phyloP scores from a whole-genome alignment of 495 filamentous ascomycete genomes.

The Aspergillus egyptiacus region DNA sequence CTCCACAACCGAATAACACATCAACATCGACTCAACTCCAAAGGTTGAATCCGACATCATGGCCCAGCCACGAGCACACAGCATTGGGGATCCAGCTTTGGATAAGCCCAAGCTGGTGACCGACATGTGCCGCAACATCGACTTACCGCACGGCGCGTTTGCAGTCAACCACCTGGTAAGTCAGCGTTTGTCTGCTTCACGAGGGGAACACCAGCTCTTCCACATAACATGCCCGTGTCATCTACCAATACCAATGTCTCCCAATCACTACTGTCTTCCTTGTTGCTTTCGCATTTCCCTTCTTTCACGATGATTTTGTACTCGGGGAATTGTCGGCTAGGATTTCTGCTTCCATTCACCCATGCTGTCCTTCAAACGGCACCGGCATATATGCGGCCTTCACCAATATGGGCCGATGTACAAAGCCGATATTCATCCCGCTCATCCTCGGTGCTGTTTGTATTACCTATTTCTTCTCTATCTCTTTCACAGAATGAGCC shows the following conservation, averaged over 20 bases:
- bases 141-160: constrained; percentile 25
- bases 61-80: not conserved
- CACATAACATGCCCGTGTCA: not conserved
- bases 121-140: constrained; percentile 25
- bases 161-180: constrained; percentile 23
- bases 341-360: constrained; percentile 7
- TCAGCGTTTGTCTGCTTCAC: constrained; percentile 6
- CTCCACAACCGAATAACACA: not conserved
- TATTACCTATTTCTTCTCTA: not conserved
- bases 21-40: not conserved
- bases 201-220: not conserved
- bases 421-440: constrained; percentile 17
- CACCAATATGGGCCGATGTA: constrained; percentile 15
- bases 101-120: constrained; percentile 18
- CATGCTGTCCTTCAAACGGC: constrained; percentile 9
- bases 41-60: not conserved
- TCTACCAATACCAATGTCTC: not conserved
- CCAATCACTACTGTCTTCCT: not conserved
- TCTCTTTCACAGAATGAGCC: constrained; percentile 15
- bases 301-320: constrained; percentile 1
- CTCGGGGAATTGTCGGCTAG: not conserved
- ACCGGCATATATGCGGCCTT: constrained; percentile 13
- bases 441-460: constrained; percentile 12
- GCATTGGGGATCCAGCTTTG: constrained; percentile 20
- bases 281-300: not conserved